phyloP scores from a whole-genome alignment of 495 filamentous ascomycete genomes.

The Hypoxylon fuscum region DNA sequence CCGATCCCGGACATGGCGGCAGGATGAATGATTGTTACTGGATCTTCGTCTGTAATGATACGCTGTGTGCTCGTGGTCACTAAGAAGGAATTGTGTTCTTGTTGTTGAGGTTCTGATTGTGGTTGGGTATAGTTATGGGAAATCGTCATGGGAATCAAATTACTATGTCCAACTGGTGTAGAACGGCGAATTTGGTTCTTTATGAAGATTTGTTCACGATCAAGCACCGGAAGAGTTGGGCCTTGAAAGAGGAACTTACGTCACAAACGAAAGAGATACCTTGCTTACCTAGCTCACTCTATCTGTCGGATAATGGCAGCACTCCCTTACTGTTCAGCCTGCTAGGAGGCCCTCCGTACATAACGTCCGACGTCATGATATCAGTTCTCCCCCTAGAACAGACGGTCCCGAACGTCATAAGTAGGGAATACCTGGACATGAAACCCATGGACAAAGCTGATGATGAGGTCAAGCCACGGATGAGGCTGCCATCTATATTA shows the following conservation, averaged over 20 bases:
- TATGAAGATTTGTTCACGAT: constrained; percentile 23
- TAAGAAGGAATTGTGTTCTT: constrained; percentile 18
- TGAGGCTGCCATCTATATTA: constrained; percentile 26
- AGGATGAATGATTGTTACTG: constrained; percentile 36
- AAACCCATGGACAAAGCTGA: constrained; percentile 16
- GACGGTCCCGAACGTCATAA: constrained; percentile 38
- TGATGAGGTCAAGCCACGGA: constrained; percentile 38
- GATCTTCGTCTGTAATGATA: constrained; percentile 33
- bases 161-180: not conserved
- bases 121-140: constrained; percentile 13
- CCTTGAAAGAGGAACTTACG: constrained; percentile 18
- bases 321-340: not conserved
- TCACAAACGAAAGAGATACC: constrained; percentile 17
- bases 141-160: constrained; percentile 18
- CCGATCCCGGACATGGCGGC: constrained; percentile 44
- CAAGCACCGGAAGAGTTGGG: not conserved
- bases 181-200: constrained; percentile 20
- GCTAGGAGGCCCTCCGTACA: constrained; percentile 20
- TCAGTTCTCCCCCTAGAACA: not conserved
- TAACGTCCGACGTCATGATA: constrained; percentile 43
- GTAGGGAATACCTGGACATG: constrained; percentile 35
- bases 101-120: constrained; percentile 2
- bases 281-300: constrained; percentile 5
- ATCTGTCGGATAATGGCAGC: not conserved
- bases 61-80: constrained; percentile 27